Percentiles rank a stretch among this genome's conserved stretches.
phyloP scores from a whole-genome alignment of 805 yeast species.

The Tetrapisispora fleetii region DNA sequence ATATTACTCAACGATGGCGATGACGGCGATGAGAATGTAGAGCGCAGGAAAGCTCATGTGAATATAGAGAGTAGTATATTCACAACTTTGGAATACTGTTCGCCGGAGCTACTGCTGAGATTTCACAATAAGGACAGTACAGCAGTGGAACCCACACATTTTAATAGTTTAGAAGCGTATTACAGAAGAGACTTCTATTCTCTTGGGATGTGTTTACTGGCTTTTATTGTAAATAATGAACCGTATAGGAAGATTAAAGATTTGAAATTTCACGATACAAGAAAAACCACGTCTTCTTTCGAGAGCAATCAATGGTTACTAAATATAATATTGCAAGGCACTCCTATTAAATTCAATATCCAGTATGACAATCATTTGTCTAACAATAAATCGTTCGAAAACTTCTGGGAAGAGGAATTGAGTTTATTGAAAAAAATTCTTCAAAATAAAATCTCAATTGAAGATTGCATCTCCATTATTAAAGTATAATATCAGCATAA shows the following conservation, averaged over 20 bases:
- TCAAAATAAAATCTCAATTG: neutral
- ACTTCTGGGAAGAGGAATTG: neutral
- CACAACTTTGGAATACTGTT: constrained; percentile 16
- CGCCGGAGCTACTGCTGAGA: constrained; percentile 9
- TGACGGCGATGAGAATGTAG: neutral
- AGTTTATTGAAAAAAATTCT: neutral
- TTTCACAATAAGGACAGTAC: neutral
- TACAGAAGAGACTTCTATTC: constrained; percentile 12
- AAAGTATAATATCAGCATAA: neutral
- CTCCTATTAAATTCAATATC: constrained; percentile 13
- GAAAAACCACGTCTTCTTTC: constrained; percentile 6
- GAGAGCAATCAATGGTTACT: constrained; percentile 16
- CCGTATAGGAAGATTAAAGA: constrained; percentile 11
- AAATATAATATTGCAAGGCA: constrained; percentile 11
- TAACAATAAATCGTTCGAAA: neutral
- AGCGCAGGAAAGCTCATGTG: too few species aligned
- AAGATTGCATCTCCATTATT: neutral
- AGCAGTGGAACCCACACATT: neutral
- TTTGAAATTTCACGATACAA: constrained; percentile 3
- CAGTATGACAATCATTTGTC: constrained; percentile 1
- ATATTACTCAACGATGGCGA: neutral
- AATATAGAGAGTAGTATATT: constrained; percentile 3
- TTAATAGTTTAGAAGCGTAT: neutral
- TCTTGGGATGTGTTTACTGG: constrained; percentile 12
- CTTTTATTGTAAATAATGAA: constrained; percentile 12